phyloP scores from a whole-genome alignment of 2,329 filamentous ascomycete genomes.

The Lanzia echinophila region DNA sequence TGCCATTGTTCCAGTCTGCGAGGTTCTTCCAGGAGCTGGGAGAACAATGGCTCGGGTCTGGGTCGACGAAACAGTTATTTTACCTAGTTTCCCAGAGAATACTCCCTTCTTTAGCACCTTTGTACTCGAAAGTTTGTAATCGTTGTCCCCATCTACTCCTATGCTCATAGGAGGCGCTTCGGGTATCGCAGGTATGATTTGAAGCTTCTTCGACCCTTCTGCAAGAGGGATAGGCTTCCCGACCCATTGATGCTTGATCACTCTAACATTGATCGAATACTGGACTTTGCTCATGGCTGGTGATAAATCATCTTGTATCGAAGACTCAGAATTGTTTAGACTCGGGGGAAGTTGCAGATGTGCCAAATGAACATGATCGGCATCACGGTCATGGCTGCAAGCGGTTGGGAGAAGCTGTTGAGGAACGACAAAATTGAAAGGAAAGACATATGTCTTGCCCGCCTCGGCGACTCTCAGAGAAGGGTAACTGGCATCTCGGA shows the following conservation, averaged over 20 bases:
- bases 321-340: constrained; percentile 23
- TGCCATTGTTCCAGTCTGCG: constrained; percentile 23
- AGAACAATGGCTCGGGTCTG: constrained; percentile 28
- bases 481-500: constrained; percentile 25
- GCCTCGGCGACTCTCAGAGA: constrained; percentile 26
- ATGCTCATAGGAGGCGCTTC: constrained; percentile 29
- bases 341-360: constrained; percentile 29
- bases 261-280: constrained; percentile 26
- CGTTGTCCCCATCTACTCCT: constrained; percentile 12
- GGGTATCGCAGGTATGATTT: constrained; percentile 23
- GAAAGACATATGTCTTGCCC: constrained; percentile 26
- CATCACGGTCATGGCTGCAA: constrained; percentile 21
- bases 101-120: constrained; percentile 29
- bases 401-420: constrained; percentile 27
- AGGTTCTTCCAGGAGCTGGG: constrained; percentile 16
- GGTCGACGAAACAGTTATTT: constrained; percentile 26
- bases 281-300: constrained; percentile 27
- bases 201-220: constrained; percentile 22
- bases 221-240: constrained; percentile 21
- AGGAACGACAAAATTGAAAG: constrained; percentile 31
- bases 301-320: constrained; percentile 23
- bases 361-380: constrained; percentile 26
- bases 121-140: constrained; percentile 24
- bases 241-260: constrained; percentile 21
- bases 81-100: constrained; percentile 30